Percentiles rank a stretch among this genome's conserved stretches.
These are phyloP conservation scores for Alloteropsis semialata DNA, from an alignment of 176 grass and related monocot genomes.

Conservation along the genomic window DNA sequence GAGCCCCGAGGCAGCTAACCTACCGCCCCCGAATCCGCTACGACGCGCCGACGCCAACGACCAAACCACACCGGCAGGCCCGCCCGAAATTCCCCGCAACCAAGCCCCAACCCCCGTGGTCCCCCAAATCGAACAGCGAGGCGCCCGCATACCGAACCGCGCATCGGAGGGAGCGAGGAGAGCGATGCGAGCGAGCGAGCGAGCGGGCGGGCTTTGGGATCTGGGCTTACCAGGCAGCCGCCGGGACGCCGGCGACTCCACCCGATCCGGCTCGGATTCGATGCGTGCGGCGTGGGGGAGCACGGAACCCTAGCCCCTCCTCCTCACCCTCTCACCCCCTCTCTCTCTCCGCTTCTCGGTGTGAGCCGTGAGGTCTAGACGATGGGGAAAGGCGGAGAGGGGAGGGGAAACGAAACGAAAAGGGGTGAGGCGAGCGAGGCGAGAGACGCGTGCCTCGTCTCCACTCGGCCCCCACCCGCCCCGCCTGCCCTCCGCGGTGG, in stretches of 20 bases:
- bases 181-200: too few relatives aligned
- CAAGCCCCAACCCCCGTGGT: background rate
- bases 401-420: background rate
- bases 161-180: background rate
- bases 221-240: conserved; percentile 34
- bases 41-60: background rate
- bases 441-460: conserved; percentile 24
- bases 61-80: background rate
- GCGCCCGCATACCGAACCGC: background rate
- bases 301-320: conserved; percentile 29
- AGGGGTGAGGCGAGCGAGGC: conserved; percentile 3
- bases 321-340: background rate
- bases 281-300: conserved; percentile 32
- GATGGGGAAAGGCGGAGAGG: background rate
- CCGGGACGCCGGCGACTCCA: background rate
- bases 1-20: background rate
- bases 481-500: background rate
- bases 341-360: background rate
- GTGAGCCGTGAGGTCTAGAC: background rate
- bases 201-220: background rate
- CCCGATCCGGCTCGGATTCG: conserved; percentile 20
- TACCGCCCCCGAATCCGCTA: background rate
- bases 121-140: background rate
- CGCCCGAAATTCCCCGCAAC: background rate
- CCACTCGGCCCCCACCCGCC: conserved; percentile 37